Evolutionary conservation across 2,329 filamentous ascomycete species (phyloP).

Genomic region (Colletotrichum acutatum): DNA sequence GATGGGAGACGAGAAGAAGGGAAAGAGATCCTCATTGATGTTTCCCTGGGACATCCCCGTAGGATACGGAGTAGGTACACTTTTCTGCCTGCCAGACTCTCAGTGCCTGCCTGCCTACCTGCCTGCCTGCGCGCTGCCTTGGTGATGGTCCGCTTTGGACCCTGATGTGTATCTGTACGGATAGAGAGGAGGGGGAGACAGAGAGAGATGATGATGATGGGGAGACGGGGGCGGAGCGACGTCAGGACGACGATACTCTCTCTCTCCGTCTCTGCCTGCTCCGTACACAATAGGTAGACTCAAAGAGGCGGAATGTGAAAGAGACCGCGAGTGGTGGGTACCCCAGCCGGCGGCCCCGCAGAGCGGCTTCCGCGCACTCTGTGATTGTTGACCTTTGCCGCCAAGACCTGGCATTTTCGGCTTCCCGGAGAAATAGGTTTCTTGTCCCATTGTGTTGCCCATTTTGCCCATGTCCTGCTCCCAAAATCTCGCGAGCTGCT

Average conservation of each 20-base stretch:
- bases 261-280: too few species aligned
- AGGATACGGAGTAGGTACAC: neutral
- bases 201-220: too few species aligned
- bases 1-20: constrained; percentile 6
- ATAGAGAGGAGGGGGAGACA: too few species aligned
- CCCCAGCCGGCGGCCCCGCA: constrained; percentile 25
- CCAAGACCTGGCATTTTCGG: constrained; percentile 23
- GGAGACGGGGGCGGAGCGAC: too few species aligned
- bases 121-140: neutral
- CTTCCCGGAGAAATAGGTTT: constrained; percentile 11
- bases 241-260: neutral
- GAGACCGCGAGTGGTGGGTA: neutral
- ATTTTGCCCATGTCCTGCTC: neutral
- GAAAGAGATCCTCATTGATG: neutral
- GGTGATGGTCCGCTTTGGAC: neutral
- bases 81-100: too few species aligned
- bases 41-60: constrained; percentile 27
- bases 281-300: neutral
- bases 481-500: neutral
- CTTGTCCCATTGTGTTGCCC: neutral
- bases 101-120: too few species aligned
- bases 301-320: neutral
- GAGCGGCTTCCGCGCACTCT: constrained; percentile 32
- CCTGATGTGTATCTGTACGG: neutral
- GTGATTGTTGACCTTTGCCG: constrained; percentile 24